Base-by-base conservation (phyloP, 441 rosid species). In the Populus hybrid region DNA sequence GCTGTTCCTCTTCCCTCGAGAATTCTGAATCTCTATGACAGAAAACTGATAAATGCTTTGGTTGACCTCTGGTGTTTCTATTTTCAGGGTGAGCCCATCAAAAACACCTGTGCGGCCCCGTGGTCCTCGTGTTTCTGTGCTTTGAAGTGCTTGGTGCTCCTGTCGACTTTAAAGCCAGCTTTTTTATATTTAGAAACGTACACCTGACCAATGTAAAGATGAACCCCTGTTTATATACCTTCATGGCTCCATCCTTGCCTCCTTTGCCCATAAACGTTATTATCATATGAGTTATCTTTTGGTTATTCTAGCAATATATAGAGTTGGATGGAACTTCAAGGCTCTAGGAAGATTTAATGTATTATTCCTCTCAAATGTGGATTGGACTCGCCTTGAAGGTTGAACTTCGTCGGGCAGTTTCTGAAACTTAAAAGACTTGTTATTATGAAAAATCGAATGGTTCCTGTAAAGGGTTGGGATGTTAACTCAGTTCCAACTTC, bases 31-130 rank as follows among this genome's bases (percentile, higher is more conserved):
- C 30, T 6, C 12, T 57, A 32, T 23, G 23, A 61, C 12, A 0
- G 18, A 46, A 46, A 46, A 36, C 61, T 64, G 35, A 21, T 10
- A 46, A 65, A 34, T 46, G 53, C 40, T 50, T n/a, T 14, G 26
- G 42, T 2, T 68, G 18, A 12, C 63, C 4, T 38, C 0, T 23
- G 38, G 66, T 73, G 74, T 70, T 71, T 71, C 4, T 36, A 21
- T 72, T 10, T 84, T 84, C 90, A 96, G 99, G 93, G 94, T 96
- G 64, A 96, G 99, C 78, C 99, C 99, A 42, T 96, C 99, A 3
- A 96, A 94, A 94, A 96, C 99, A 64, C 99, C 99, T 36, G 97
- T 96, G 57, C 85, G 97, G 69, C 98, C 98, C 10, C 94, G 93
- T 73, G 50, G 81, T 81, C 87, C 90, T 38, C 88, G 89, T 63